Evolutionary conservation across 192 early-diverging fungal species (phyloP).

Genomic region (Coemansia asiatica): DNA sequence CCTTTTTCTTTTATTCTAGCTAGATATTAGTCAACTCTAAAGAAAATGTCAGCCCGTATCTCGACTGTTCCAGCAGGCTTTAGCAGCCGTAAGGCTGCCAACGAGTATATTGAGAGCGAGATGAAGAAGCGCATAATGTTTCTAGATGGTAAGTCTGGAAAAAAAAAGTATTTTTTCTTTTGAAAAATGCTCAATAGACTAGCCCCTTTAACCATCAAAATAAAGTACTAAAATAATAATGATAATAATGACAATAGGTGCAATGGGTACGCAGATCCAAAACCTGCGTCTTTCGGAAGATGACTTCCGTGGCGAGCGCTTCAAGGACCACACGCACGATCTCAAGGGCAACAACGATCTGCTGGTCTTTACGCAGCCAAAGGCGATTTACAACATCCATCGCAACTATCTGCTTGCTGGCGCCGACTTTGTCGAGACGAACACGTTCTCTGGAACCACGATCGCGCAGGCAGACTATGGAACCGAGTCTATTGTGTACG

Average conservation of each 20-base stretch:
- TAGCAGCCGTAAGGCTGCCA: conserved; percentile 46
- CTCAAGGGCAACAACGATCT: conserved; percentile 96
- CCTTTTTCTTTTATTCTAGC: background rate
- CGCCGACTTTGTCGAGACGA: conserved; percentile 92
- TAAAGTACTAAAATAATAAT: too few relatives aligned
- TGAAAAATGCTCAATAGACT: too few relatives aligned
- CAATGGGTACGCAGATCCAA: conserved; percentile 96
- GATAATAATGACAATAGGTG: too few relatives aligned
- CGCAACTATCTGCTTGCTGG: conserved; percentile 87
- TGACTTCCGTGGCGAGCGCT: conserved; percentile 84
- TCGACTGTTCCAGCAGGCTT: conserved; percentile 44
- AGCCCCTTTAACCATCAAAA: too few relatives aligned
- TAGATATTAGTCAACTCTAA: background rate
- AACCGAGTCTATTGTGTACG: conserved; percentile 82
- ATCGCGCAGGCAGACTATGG: conserved; percentile 94
- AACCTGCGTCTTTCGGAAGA: conserved; percentile 75
- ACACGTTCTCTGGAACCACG: conserved; percentile 90
- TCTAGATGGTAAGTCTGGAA: conserved; percentile 71
- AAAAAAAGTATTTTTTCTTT: too few relatives aligned
- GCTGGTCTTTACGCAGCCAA: conserved; percentile 86
- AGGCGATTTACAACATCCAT: conserved; percentile 89
- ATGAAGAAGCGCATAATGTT: conserved; percentile 89
- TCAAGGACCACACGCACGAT: conserved; percentile 80
- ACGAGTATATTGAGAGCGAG: conserved; percentile 71
- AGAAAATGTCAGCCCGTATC: conserved; percentile 23